Conservation (phyloP, 805 yeast species). For the Cyberlindnera misumaiensis region DNA sequence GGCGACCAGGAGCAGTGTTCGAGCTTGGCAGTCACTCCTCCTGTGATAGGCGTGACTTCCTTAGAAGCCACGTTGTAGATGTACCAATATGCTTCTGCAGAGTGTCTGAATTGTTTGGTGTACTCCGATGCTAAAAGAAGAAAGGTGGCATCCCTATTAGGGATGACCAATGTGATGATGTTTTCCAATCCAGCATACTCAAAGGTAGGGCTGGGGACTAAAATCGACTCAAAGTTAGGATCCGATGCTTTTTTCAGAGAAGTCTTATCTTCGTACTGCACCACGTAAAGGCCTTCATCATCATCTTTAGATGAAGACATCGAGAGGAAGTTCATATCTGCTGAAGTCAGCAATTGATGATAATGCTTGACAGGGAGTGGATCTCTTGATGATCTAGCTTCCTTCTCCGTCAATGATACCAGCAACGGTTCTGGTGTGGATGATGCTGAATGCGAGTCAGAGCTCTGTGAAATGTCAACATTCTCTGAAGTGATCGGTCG, state of each 20-base stretch:
- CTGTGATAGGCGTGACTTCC: constrained; percentile 26
- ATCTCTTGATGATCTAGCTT: constrained; percentile 8
- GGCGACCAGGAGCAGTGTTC: constrained; percentile 59
- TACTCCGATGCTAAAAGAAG: constrained; percentile 51
- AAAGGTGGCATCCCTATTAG: constrained; percentile 39
- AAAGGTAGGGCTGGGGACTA: constrained; percentile 30
- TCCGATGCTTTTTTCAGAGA: constrained; percentile 29
- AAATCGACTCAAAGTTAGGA: constrained; percentile 12
- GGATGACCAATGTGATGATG: constrained; percentile 32
- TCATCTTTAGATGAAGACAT: constrained; percentile 21
- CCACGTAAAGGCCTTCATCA: constrained; percentile 40
- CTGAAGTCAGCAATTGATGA: not conserved
- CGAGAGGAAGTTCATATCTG: constrained; percentile 23
- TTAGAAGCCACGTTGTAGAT: constrained; percentile 40
- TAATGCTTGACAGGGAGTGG: constrained; percentile 6
- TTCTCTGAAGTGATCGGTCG: not conserved
- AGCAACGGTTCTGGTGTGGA: constrained; percentile 2
- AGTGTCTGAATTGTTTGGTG: constrained; percentile 59
- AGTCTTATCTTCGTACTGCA: constrained; percentile 14
- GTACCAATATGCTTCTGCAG: constrained; percentile 57
- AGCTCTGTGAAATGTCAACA: not conserved
- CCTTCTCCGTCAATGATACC: constrained; percentile 6
- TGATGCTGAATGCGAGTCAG: not conserved
- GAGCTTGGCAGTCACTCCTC: constrained; percentile 14
- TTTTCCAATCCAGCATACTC: constrained; percentile 34